A percentile compares a stretch with the other conserved stretches of the same genome.
Evolutionary conservation across 2,329 filamentous ascomycete species (phyloP).

Genomic region (Madurella fahalii): DNA sequence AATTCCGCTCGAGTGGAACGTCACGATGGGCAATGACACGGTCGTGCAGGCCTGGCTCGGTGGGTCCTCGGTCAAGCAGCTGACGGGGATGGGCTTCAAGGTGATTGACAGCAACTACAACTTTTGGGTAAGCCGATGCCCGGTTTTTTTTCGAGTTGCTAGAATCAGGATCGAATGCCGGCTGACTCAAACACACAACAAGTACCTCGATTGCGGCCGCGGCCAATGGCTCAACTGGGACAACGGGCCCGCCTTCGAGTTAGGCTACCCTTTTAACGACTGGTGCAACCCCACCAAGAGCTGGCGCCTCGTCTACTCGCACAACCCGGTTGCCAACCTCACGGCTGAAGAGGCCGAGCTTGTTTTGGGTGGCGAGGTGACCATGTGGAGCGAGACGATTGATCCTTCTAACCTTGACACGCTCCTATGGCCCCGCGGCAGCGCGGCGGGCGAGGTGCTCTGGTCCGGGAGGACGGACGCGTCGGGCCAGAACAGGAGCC

Average conservation of each 20-base stretch:
- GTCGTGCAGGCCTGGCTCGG: slow-evolving; percentile 78
- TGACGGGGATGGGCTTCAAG: slow-evolving; percentile 62
- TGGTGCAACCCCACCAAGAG: slow-evolving; percentile 78
- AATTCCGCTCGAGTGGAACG: slow-evolving; percentile 73
- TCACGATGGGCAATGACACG: slow-evolving; percentile 66
- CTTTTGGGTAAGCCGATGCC: slow-evolving; percentile 57
- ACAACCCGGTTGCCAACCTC: slow-evolving; percentile 67
- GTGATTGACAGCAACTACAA: slow-evolving; percentile 73
- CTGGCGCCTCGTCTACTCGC: slow-evolving; percentile 77
- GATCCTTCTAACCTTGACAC: slow-evolving; percentile 71
- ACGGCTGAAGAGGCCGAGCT: slow-evolving; percentile 58
- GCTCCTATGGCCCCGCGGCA: slow-evolving; percentile 73
- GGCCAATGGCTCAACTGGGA: slow-evolving; percentile 74
- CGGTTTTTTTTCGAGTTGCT: background rate
- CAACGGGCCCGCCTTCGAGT: slow-evolving; percentile 48
- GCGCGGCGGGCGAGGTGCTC: slow-evolving; percentile 71
- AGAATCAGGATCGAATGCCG: background rate
- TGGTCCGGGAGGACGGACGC: slow-evolving; percentile 71
- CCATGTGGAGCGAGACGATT: slow-evolving; percentile 76
- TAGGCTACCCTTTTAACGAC: slow-evolving; percentile 68
- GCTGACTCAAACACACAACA: background rate
- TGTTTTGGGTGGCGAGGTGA: slow-evolving; percentile 76
- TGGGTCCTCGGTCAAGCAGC: slow-evolving; percentile 54
- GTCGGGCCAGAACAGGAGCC: slow-evolving; percentile 63
- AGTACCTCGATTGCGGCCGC: slow-evolving; percentile 81